Evolutionary conservation across 176 grass and related monocot genomes (phyloP), one percentile per base, ranked within the genome.

Genomic region (Olyra latifolia): DNA sequence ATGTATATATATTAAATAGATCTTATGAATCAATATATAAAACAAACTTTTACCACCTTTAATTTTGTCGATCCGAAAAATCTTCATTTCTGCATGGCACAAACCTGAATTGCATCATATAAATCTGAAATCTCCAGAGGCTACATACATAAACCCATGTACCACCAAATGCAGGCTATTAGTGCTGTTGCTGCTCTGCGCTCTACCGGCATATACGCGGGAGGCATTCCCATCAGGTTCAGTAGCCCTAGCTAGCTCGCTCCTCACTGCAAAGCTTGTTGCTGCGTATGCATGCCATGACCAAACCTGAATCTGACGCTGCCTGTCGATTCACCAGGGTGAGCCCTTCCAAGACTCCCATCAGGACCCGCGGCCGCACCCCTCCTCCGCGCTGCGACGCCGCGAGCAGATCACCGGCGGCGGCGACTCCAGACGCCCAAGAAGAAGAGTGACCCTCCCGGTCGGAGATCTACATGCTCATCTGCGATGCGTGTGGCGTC

Each of bases 291-390:
- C 66, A 46, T 8, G 23, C 7, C 67, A 70, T 47, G 3, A 48
- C 24, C 43, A 70, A 48, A 24, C 40, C 53, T 56, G 20, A 23
- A 56, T n/a, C 50, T 20, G n/a, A 42, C 22, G 2, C 17, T 71
- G 24, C 15, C 9, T 20, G 45, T 50, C 25, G 7, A 48, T 47
- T 22, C 53, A 24, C 41, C 50, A 85, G 82, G 73, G 68, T 86
- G 16, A 80, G 84, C 49, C 75, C 84, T 72, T 80, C 84, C 8
- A 86, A 86, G 76, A 86, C 82, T 45, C 82, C 82, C 24, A 55
- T 85, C 43, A 85, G 52, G 56, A 8, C 32, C 32, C 0, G n/a
- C 32, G 0, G n/a, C 53, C 8, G 3, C 53, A 5, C 15, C n/a
- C 8, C n/a, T 23, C n/a, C 0, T 23, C n/a, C 0, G 53, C 9